A percentile compares a stretch with the other conserved stretches of the same genome.
Conservation (phyloP, 306 rosid species). For the Glycyrrhiza uralensis region DNA sequence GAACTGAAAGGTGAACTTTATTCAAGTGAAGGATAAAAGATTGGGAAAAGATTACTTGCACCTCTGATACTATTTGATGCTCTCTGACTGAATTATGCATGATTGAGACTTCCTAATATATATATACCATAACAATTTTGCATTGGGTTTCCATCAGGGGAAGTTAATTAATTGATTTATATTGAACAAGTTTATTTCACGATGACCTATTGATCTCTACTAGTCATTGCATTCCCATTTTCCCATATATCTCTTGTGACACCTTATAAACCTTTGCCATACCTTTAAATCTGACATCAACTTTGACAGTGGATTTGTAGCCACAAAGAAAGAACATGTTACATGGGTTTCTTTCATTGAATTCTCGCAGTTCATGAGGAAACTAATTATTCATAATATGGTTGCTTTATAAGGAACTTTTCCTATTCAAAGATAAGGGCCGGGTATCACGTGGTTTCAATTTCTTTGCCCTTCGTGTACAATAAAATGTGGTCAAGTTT, state of each 20-base stretch:
- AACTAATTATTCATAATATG: constrained; percentile 9
- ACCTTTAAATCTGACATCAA: not conserved
- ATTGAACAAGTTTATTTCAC: not conserved
- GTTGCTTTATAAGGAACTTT: constrained; percentile 16
- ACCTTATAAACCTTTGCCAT: not conserved
- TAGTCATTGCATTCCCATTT: not conserved
- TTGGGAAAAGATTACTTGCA: too few relatives aligned
- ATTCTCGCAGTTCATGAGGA: not conserved
- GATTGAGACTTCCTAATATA: not conserved
- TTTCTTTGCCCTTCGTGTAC: constrained; percentile 19
- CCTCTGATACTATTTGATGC: too few relatives aligned
- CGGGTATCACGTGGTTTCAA: constrained; percentile 15
- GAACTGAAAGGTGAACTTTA: too few relatives aligned
- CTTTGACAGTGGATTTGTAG: not conserved
- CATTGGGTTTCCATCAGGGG: not conserved
- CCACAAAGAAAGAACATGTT: constrained; percentile 23
- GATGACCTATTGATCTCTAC: too few relatives aligned
- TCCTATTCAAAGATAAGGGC: constrained; percentile 20
- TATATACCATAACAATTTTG: not conserved
- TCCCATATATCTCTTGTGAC: not conserved
- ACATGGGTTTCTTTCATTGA: not conserved
- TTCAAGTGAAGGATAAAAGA: too few relatives aligned
- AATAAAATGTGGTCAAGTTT: constrained; percentile 7
- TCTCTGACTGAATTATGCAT: constrained; percentile 1
- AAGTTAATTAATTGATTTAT: not conserved